phyloP scores from a whole-genome alignment of 2,329 filamentous ascomycete genomes.

The Meredithiella fracta region DNA sequence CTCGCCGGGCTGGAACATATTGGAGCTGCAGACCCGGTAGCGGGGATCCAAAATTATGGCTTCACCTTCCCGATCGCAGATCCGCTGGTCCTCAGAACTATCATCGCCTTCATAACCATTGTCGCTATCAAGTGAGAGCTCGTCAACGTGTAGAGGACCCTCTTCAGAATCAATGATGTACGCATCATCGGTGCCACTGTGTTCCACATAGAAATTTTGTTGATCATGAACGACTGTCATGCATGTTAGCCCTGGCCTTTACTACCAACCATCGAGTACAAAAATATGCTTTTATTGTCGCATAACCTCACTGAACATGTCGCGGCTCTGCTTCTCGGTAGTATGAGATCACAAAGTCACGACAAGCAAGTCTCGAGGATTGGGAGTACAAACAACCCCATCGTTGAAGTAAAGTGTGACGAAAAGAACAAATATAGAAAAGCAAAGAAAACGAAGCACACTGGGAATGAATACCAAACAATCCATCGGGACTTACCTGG shows the following conservation, averaged over 20 bases:
- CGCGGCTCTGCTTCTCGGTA: too few relatives aligned
- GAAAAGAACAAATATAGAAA: background rate
- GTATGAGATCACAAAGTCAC: too few relatives aligned
- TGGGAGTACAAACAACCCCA: too few relatives aligned
- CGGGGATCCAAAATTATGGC: slow-evolving; percentile 4
- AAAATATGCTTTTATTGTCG: too few relatives aligned
- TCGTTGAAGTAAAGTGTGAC: too few relatives aligned
- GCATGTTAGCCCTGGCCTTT: too few relatives aligned
- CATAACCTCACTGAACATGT: too few relatives aligned
- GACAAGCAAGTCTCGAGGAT: too few relatives aligned
- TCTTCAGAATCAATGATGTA: slow-evolving; percentile 7
- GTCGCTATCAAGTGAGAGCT: background rate
- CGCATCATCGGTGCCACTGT: background rate
- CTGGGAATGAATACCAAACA: background rate
- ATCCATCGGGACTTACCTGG: background rate
- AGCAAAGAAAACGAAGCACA: background rate
- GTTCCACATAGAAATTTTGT: background rate
- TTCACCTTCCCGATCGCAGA: background rate
- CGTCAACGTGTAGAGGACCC: background rate
- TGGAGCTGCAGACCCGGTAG: slow-evolving; percentile 6
- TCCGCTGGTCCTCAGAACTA: background rate
- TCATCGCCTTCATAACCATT: background rate
- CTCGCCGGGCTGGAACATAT: slow-evolving; percentile 19
- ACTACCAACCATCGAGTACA: too few relatives aligned
- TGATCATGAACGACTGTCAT: background rate